These are phyloP conservation scores for Pseudogymnoascus sp. DNA, from an alignment of 2,329 filamentous ascomycete genomes.

Conservation along the genomic window DNA sequence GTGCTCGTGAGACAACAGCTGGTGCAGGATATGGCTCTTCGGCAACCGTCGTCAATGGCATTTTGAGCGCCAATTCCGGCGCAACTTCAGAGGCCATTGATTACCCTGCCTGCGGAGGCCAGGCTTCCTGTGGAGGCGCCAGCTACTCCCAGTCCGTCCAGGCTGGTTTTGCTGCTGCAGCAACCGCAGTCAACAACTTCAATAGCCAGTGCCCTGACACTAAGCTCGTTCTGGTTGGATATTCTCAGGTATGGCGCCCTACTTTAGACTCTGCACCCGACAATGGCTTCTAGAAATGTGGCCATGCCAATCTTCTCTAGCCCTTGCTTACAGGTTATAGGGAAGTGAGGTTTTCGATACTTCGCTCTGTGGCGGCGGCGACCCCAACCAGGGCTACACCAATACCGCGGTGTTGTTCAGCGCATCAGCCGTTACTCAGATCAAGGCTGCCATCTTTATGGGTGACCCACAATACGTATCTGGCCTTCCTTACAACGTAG, in stretches of 20 bases:
- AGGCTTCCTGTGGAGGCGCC: slow-evolving; percentile 20
- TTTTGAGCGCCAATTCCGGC: slow-evolving; percentile 25
- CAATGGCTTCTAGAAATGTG: slow-evolving; percentile 21
- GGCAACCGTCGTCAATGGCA: slow-evolving; percentile 23
- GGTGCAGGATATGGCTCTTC: background rate
- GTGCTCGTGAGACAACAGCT: slow-evolving; percentile 39
- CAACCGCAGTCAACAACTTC: slow-evolving; percentile 51
- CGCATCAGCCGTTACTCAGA: slow-evolving; percentile 38
- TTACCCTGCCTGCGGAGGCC: slow-evolving; percentile 39
- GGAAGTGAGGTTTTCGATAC: slow-evolving; percentile 59
- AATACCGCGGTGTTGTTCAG: slow-evolving; percentile 38
- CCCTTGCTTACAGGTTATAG: slow-evolving; percentile 26
- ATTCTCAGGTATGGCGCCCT: slow-evolving; percentile 42
- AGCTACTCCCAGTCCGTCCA: slow-evolving; percentile 41
- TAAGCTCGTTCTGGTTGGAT: slow-evolving; percentile 54
- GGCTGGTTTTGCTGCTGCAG: slow-evolving; percentile 50
- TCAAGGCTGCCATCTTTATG: slow-evolving; percentile 43
- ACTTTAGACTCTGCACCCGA: background rate
- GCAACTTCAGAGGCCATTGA: slow-evolving; percentile 28
- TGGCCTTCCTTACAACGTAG: slow-evolving; percentile 51
- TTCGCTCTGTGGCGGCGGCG: slow-evolving; percentile 54
- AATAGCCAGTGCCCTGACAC: slow-evolving; percentile 49
- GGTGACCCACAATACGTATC: slow-evolving; percentile 40
- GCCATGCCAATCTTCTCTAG: background rate
- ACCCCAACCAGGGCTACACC: slow-evolving; percentile 38